Evolutionary conservation across 1,139 yeast species (phyloP), one percentile per base, ranked within the genome.

Genomic region (Blastobotrys elegans): DNA sequence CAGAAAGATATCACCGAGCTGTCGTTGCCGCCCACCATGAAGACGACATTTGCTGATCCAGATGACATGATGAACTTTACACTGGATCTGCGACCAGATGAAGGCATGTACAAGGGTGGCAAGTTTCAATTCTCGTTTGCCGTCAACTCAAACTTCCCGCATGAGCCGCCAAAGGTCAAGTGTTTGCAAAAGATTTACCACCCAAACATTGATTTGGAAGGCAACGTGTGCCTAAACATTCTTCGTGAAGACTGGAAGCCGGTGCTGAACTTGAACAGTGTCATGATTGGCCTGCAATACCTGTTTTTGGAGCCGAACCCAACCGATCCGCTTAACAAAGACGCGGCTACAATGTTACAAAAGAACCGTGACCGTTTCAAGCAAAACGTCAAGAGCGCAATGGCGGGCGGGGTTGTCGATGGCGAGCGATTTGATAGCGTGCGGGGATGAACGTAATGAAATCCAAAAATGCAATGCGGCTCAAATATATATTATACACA

Each of bases 161-260:
- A 90, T 52, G 94, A 86, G 44, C 92, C 97, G 17, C 98, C 98
- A 6, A 85, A 82, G 63, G 66, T 63, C 39, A 63, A 63, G 43
- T 64, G 68, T 45, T 47, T 57, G 10, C 61, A 64, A 34, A 64
- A 75, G 63, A 86, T 92, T 13, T 92, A 86, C 66, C 98, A 92
- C 63, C 98, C 98, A 5, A 92, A 92, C 61, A 90, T 90, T 54
- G 97, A 90, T 64, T 64, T 80, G 22, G 84, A 85, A 42, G 98
- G 98, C 1, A 90, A 89, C 61, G 86, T 92, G 22, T 92, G 98
- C 62, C 74, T 92, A 51, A 90, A 92, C 63, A 89, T 92, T 39
- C 71, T 92, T 52, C 72, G 97, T 55, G 96, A 89, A 65, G 97
- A 90, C 65, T 92, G 98, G 98, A 82, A 92, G 30, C 97, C 98